Evolutionary conservation across 1,284 basidiomycete genomes (phyloP).

Genomic region (Meripilus lineatus): DNA sequence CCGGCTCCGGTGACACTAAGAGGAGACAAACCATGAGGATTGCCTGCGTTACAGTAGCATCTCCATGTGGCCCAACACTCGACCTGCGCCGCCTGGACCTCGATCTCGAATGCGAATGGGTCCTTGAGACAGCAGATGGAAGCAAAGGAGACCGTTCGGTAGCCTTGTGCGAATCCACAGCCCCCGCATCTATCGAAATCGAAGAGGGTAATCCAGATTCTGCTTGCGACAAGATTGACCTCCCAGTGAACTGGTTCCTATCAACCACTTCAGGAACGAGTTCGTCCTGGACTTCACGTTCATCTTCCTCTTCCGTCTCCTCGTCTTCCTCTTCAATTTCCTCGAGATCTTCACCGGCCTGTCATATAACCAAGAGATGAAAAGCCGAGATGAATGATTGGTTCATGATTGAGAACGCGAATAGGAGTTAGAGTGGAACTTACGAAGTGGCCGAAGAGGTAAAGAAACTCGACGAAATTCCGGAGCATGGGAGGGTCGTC

Average conservation of each 20-base stretch:
- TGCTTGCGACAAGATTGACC: conserved; percentile 9
- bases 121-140: conserved; percentile 9
- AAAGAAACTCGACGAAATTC: conserved; percentile 91
- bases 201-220: conserved; percentile 15
- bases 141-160: conserved; percentile 29
- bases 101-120: conserved; percentile 37
- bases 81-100: conserved; percentile 51
- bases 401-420: too few species aligned
- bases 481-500: conserved; percentile 66
- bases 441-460: conserved; percentile 92
- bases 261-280: conserved; percentile 1
- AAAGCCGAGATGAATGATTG: too few species aligned
- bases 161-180: conserved; percentile 16
- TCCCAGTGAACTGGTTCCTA: conserved; percentile 8
- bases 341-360: conserved; percentile 94
- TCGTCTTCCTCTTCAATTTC: conserved; percentile 71
- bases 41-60: conserved; percentile 85
- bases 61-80: conserved; percentile 63
- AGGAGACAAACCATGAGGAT: conserved; percentile 75
- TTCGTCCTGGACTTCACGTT: conserved; percentile 16
- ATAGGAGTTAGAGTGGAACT: too few species aligned
- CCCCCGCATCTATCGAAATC: conserved; percentile 11
- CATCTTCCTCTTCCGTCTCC: conserved; percentile 21
- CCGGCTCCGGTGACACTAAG: conserved; percentile 5
- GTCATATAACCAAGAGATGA: conserved; percentile 8